These are phyloP conservation scores for Talaromyces sp. DNA, from an alignment of 2,329 filamentous ascomycete genomes.

Conservation along the genomic window DNA sequence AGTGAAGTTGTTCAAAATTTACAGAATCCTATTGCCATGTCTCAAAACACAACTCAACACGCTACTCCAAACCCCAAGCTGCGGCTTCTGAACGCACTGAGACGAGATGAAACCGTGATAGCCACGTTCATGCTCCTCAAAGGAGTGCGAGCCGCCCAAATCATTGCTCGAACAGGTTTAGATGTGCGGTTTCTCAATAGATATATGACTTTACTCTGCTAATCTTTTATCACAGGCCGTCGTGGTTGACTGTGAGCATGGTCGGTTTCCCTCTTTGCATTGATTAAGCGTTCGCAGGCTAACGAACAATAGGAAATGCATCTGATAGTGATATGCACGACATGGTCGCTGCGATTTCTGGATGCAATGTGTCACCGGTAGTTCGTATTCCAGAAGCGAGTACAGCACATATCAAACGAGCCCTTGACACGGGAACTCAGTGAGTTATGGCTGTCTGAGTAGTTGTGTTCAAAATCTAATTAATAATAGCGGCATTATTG, in stretches of 20 bases:
- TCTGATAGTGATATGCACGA: constrained; percentile 3
- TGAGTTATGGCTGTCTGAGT: constrained; percentile 31
- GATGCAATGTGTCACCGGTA: constrained; percentile 1
- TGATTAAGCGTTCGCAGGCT: neutral
- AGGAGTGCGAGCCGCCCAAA: constrained; percentile 1
- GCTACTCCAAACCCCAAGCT: neutral
- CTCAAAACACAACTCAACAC: neutral
- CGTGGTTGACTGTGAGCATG: constrained; percentile 4
- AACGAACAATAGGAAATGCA: neutral
- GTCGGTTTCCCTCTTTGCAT: neutral
- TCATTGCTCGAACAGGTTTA: constrained; percentile 3
- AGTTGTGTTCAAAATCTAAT: neutral
- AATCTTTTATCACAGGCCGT: neutral
- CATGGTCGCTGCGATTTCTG: constrained; percentile 7
- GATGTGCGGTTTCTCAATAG: neutral
- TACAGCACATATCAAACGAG: constrained; percentile 2
- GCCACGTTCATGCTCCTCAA: constrained; percentile 5
- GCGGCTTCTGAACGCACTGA: neutral
- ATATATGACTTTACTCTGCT: neutral
- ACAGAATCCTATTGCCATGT: neutral
- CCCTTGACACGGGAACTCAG: constrained; percentile 3
- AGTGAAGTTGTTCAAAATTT: too few relatives aligned
- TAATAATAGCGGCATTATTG: constrained; percentile 47
- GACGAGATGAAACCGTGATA: neutral
- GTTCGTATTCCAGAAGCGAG: constrained; percentile 1